phyloP scores from a whole-genome alignment of 202 grass and related monocot species.

The Miscanthus sacchariflorus region DNA sequence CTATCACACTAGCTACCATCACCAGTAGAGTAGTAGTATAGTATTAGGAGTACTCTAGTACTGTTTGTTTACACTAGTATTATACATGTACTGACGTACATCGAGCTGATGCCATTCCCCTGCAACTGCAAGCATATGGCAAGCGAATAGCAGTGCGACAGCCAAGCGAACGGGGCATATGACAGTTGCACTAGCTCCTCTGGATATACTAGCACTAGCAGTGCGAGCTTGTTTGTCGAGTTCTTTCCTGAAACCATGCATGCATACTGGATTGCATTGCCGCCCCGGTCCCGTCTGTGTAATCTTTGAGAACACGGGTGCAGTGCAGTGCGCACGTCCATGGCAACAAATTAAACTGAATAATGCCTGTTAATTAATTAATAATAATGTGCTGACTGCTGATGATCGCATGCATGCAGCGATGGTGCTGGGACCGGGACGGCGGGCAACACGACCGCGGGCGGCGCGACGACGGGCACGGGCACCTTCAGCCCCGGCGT shows the following conservation, averaged over 20 bases:
- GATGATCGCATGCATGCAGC: slow-evolving; percentile 41
- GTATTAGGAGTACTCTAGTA: background rate
- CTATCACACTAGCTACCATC: background rate
- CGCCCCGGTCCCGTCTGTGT: background rate
- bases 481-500: slow-evolving; percentile 40
- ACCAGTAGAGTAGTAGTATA: background rate
- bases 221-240: too few relatives aligned
- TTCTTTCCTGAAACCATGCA: too few relatives aligned
- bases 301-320: background rate
- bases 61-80: background rate
- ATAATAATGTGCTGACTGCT: background rate
- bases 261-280: too few relatives aligned
- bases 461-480: slow-evolving; percentile 36
- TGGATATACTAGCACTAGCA: too few relatives aligned
- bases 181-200: too few relatives aligned
- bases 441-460: slow-evolving; percentile 34
- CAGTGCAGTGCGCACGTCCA: background rate
- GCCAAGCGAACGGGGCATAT: too few relatives aligned
- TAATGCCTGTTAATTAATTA: too few relatives aligned
- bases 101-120: background rate
- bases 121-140: too few relatives aligned
- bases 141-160: too few relatives aligned
- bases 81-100: background rate
- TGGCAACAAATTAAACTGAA: background rate
- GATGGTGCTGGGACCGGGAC: slow-evolving; percentile 48